Base-by-base conservation (phyloP, 1,284 basidiomycete genomes). In the Rhodotorula mucilaginosa region DNA sequence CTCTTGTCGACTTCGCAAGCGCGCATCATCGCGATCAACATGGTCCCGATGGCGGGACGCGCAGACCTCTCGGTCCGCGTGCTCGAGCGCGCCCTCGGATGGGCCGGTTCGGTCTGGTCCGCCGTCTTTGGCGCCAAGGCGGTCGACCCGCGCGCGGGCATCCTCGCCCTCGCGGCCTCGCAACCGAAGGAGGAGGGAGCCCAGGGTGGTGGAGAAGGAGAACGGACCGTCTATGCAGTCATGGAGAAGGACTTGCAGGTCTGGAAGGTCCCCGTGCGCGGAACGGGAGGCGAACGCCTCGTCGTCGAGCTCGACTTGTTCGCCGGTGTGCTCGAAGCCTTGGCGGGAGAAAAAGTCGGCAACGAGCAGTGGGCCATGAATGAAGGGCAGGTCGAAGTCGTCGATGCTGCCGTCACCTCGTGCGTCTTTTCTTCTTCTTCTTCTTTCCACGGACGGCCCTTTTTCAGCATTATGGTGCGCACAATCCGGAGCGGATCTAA, bases 1-100 rank as follows among this genome's bases (percentile, higher is more conserved):
- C 66, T 76, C 63, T 62, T 82, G 56, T 82, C 81, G 7, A 83
- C 83, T 3, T 79, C 79, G 4, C 74, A 72, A n/a, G 79, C 81
- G 0, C 72, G 79, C 8, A 76, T 82, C 19, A 81, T 80, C 73
- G 78, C 79, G 34, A 60, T 83, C 57, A 74, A 71, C 44, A 72
- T 83, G 59, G 71, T 78, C 1, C 73, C 78, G 1, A 70, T 77
- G 5, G 78, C 77, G 6, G 83, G 82, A 0, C 72, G 80, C 15
- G 69, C 79, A 0, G 74, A 79, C 4, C 76, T 81, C 18, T 63
- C 59, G 16, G 70, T 79, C 0, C 71, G 73, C 7, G 74, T 78
- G 2, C 78, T 83, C 59, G 81, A 81, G 13, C 73, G 79, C 48
- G 67, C 80, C 3, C 71, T 77, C 12, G 82, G 82, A 0, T 76